Evolutionary conservation across 106 monocot species (phyloP), one percentile per base, ranked within the genome.

Genomic region (Phalaenopsis aphrodite): DNA sequence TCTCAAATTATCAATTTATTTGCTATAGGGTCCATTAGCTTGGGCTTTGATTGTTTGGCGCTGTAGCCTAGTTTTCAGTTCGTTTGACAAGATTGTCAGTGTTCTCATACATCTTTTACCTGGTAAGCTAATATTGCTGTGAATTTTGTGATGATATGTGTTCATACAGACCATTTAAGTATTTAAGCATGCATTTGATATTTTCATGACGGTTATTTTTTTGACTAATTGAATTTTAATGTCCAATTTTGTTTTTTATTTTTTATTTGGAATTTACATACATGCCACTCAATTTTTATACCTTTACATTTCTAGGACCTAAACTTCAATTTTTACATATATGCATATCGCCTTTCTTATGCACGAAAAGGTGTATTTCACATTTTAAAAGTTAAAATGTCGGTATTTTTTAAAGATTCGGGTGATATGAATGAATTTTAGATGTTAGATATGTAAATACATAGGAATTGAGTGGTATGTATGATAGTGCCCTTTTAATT

Each of bases 41-140:
- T 99, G 99, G 99, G 99, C 99, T 64, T 88, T 99, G 78, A 99
- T 99, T 85, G 85, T 99, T n/a, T 99, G 99, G 99, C 88, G 99
- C 9, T 90, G 88, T 79, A 95, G 99, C 82, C 88, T 99, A n/a
- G 99, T 99, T 48, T 99, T 99, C 78, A 93, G 95, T 86, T 99
- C 99, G 79, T 47, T 87, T 71, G 99, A 99, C 86, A 99, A 99
- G 77, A 89, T 93, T 87, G 93, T 99, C 72, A 99, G 99, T 86
- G 99, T 99, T 47, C 83, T 99, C 48, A 95, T 99, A 76, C 99
- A 99, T 86, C 95, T 99, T 75, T 87, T 99, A 79, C 99, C 99
- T 77, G 99, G 99, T 99, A 67, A 89, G 91, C 65, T 45, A 5
- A 69, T 38, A 18, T 76, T 76, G 48, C 30, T 24, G 5, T 49